Conservation (phyloP, 2,329 filamentous ascomycete species). For the Dactylellina cionopaga region DNA sequence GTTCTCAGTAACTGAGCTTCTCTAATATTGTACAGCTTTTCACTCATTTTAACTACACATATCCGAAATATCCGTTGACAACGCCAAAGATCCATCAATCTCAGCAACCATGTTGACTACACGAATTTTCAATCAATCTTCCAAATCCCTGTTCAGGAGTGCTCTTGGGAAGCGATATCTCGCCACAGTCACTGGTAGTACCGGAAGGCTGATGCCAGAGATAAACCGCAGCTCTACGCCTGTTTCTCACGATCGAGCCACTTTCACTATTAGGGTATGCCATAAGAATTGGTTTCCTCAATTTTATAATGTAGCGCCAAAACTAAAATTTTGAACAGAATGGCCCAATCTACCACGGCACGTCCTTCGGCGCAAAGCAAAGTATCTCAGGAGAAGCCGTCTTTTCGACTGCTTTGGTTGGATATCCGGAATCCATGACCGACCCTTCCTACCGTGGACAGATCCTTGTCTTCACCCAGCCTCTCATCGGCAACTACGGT, state of each 20-base stretch:
- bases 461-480: slow-evolving; percentile 98
- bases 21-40: slow-evolving; percentile 51
- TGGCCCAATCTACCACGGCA: slow-evolving; percentile 94
- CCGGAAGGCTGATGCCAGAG: slow-evolving; percentile 73
- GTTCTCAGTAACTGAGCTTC: slow-evolving; percentile 59
- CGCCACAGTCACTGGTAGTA: slow-evolving; percentile 75
- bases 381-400: slow-evolving; percentile 98
- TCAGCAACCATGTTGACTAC: slow-evolving; percentile 69
- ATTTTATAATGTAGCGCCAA: too few species aligned
- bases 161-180: slow-evolving; percentile 65
- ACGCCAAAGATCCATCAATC: neutral
- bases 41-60: slow-evolving; percentile 42
- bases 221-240: slow-evolving; percentile 70
- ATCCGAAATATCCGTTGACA: slow-evolving; percentile 52
- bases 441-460: slow-evolving; percentile 90
- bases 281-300: too few species aligned
- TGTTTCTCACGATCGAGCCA: slow-evolving; percentile 79
- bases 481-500: slow-evolving; percentile 97
- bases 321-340: slow-evolving; percentile 71
- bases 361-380: slow-evolving; percentile 92
- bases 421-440: slow-evolving; percentile 95
- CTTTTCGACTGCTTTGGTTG: slow-evolving; percentile 97
- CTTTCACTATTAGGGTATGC: slow-evolving; percentile 89
- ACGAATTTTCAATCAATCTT: slow-evolving; percentile 65
- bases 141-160: slow-evolving; percentile 63